Percentiles rank a stretch among this genome's conserved stretches.
Conservation (phyloP, 345 rosid species). For the Populus euphratica region DNA sequence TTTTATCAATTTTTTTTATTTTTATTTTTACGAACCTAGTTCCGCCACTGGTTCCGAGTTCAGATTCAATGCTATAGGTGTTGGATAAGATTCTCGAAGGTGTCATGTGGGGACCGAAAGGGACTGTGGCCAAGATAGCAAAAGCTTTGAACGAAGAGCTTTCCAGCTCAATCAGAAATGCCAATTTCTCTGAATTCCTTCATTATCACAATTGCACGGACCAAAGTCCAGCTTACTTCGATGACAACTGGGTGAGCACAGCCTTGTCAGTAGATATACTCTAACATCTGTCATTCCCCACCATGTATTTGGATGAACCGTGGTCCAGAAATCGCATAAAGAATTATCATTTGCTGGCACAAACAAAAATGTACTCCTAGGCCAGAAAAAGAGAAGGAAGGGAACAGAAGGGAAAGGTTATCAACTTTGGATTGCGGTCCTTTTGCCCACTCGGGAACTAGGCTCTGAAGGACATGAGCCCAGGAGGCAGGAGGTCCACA, state of each 20-base stretch:
- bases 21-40: no score
- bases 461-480: background rate
- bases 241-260: background rate
- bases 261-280: background rate
- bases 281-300: no score
- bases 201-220: background rate
- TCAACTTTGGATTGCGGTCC: background rate
- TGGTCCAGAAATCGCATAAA: no score
- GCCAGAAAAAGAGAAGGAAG: background rate
- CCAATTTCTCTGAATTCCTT: background rate
- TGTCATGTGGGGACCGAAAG: background rate
- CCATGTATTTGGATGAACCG: no score
- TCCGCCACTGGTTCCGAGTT: background rate
- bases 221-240: background rate
- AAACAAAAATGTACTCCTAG: background rate
- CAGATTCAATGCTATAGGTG: background rate
- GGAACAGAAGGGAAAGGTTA: background rate
- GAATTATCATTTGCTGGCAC: background rate
- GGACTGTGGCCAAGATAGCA: background rate
- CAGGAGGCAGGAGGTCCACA: background rate
- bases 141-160: background rate
- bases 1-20: no score
- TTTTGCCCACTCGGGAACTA: background rate
- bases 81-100: background rate
- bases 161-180: background rate